phyloP scores from a whole-genome alignment of 176 grass and related monocot species.

The Elymus sibiricus region DNA sequence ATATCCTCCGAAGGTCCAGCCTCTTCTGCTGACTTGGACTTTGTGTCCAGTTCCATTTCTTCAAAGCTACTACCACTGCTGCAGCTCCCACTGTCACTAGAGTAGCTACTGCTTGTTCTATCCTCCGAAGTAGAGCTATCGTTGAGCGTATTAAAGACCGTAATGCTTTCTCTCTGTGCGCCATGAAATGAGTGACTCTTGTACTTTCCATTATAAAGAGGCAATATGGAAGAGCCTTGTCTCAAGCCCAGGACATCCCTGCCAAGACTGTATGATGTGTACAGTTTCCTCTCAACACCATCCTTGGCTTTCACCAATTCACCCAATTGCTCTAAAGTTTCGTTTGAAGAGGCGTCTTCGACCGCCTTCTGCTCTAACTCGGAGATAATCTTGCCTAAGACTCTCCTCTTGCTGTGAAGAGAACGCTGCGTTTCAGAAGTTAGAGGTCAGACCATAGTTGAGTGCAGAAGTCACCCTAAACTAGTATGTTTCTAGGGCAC shows the following conservation, averaged over 20 bases:
- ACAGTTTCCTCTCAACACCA: constrained; percentile 57
- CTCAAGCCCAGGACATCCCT: constrained; percentile 34
- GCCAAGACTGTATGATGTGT: constrained; percentile 65
- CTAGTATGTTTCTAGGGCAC: background rate
- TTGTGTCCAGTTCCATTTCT: constrained; percentile 24
- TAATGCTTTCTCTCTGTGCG: constrained; percentile 47
- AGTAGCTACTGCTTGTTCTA: constrained; percentile 34
- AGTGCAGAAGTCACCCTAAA: constrained; percentile 13
- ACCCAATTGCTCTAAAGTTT: constrained; percentile 53
- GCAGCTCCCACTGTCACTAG: constrained; percentile 22
- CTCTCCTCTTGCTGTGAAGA: constrained; percentile 60
- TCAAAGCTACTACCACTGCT: constrained; percentile 9
- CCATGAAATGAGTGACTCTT: constrained; percentile 77
- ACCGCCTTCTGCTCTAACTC: constrained; percentile 54
- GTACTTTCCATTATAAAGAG: constrained; percentile 47
- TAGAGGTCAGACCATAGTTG: background rate
- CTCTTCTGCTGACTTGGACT: constrained; percentile 20
- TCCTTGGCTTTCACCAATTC: constrained; percentile 74
- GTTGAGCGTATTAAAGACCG: constrained; percentile 45
- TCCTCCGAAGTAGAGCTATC: constrained; percentile 43
- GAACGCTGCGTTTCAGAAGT: constrained; percentile 49
- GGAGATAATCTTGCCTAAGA: constrained; percentile 56
- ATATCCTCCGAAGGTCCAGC: constrained; percentile 31
- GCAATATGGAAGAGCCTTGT: constrained; percentile 45
- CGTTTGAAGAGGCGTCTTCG: constrained; percentile 43